phyloP scores from a whole-genome alignment of 2,329 filamentous ascomycete species.

The Hypoxylon sp. region DNA sequence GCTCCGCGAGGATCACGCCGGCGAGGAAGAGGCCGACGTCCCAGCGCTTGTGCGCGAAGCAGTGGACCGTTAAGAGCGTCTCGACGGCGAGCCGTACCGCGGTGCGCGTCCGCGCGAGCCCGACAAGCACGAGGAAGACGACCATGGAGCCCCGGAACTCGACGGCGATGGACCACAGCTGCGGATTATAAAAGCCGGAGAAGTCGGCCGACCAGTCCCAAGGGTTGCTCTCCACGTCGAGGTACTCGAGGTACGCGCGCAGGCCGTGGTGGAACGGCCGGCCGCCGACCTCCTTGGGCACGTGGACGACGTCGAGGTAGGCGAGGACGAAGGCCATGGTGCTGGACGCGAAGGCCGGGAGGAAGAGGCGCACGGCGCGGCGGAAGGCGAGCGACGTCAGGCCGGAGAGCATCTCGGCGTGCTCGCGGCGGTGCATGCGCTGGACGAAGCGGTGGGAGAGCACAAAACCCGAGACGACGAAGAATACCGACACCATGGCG shows the following conservation, averaged over 20 bases:
- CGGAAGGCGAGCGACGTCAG: constrained; percentile 57
- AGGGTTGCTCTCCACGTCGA: constrained; percentile 49
- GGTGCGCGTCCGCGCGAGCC: constrained; percentile 46
- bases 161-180: constrained; percentile 53
- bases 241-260: constrained; percentile 46
- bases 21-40: constrained; percentile 48
- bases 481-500: constrained; percentile 57
- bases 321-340: constrained; percentile 52
- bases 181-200: constrained; percentile 50
- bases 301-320: constrained; percentile 42
- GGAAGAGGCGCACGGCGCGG: constrained; percentile 55
- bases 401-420: constrained; percentile 44
- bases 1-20: constrained; percentile 48
- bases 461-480: constrained; percentile 58
- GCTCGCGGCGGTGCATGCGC: constrained; percentile 49
- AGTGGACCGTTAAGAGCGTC: constrained; percentile 41
- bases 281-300: constrained; percentile 45
- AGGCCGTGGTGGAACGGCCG: constrained; percentile 45
- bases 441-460: constrained; percentile 55
- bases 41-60: constrained; percentile 48
- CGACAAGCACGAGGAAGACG: constrained; percentile 49
- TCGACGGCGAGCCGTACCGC: constrained; percentile 46
- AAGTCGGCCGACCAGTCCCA: constrained; percentile 48
- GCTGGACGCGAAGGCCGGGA: constrained; percentile 55
- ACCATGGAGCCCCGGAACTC: constrained; percentile 53